A percentile compares a stretch with the other conserved stretches of the same genome.
phyloP scores from a whole-genome alignment of 2,329 filamentous ascomycete species.

The Amesomyces nigricolor region DNA sequence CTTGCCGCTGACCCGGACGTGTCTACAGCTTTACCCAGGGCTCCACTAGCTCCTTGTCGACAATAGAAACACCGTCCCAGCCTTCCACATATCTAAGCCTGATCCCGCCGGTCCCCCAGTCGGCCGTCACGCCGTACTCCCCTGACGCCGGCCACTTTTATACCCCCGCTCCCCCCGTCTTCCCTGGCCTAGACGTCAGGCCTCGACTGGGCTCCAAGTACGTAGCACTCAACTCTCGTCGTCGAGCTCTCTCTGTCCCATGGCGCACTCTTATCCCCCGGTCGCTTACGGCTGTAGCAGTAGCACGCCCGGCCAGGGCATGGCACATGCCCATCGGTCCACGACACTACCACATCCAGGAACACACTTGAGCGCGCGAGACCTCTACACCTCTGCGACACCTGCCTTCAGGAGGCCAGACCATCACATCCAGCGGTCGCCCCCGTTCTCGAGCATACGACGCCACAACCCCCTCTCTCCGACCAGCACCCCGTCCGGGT shows the following conservation, averaged over 20 bases:
- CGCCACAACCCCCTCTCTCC: constrained; percentile 48
- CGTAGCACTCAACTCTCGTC: constrained; percentile 31
- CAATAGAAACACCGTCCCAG: constrained; percentile 48
- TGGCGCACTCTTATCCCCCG: constrained; percentile 20
- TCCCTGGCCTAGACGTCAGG: constrained; percentile 47
- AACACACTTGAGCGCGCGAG: constrained; percentile 45
- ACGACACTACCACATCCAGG: constrained; percentile 48
- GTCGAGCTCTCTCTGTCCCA: constrained; percentile 19
- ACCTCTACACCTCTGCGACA: constrained; percentile 48
- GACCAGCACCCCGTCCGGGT: constrained; percentile 46
- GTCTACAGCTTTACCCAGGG: constrained; percentile 50
- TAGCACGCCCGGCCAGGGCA: constrained; percentile 48
- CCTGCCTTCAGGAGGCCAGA: constrained; percentile 46
- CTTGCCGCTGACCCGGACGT: constrained; percentile 30
- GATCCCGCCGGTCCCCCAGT: constrained; percentile 41
- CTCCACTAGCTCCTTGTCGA: constrained; percentile 46
- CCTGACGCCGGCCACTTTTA: constrained; percentile 48
- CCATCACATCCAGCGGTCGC: constrained; percentile 43
- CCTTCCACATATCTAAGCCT: constrained; percentile 46
- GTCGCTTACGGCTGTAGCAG: constrained; percentile 38
- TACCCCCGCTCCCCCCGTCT: constrained; percentile 39
- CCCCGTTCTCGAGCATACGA: constrained; percentile 44
- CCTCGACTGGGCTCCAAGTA: constrained; percentile 52
- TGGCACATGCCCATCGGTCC: constrained; percentile 53
- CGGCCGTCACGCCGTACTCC: constrained; percentile 44